Percentiles rank a stretch among this genome's conserved stretches.
Conservation (phyloP, 495 filamentous ascomycete genomes). For the Barbatosphaeria neglecta region DNA sequence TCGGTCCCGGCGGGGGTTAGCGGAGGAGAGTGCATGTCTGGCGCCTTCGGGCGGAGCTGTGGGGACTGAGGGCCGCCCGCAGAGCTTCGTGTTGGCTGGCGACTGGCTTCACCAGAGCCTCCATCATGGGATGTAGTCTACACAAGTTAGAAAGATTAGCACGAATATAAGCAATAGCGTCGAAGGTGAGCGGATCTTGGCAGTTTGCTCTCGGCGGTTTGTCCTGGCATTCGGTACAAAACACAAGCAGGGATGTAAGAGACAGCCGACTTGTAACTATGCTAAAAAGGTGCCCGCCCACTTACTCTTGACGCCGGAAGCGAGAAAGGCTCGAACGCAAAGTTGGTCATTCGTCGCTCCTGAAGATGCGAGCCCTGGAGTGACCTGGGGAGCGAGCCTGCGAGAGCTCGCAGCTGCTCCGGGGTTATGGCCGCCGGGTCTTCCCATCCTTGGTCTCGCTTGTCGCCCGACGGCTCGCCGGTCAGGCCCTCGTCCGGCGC, state of each 20-base stretch:
- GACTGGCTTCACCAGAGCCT: slow-evolving; percentile 20
- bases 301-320: slow-evolving; percentile 77
- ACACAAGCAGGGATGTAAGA: neutral
- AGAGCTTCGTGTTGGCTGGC: slow-evolving; percentile 22
- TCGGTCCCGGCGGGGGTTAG: slow-evolving; percentile 73
- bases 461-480: slow-evolving; percentile 6
- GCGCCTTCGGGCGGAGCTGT: slow-evolving; percentile 29
- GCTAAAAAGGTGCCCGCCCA: too few species aligned
- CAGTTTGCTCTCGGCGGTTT: too few species aligned
- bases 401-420: slow-evolving; percentile 59
- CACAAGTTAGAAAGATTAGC: slow-evolving; percentile 2
- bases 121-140: slow-evolving; percentile 36
- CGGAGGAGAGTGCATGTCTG: slow-evolving; percentile 75
- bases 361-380: slow-evolving; percentile 66
- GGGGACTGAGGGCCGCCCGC: slow-evolving; percentile 27
- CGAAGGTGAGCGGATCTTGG: neutral
- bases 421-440: slow-evolving; percentile 31
- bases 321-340: slow-evolving; percentile 77
- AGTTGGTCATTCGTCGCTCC: slow-evolving; percentile 70
- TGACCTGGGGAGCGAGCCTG: slow-evolving; percentile 55
- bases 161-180: neutral
- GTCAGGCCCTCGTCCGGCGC: slow-evolving; percentile 34
- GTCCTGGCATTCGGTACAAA: neutral
- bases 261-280: too few species aligned
- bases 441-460: slow-evolving; percentile 4